Evolutionary conservation across 73 alveolate species (phyloP).

Genomic region (Tetrahymena elliotti): DNA sequence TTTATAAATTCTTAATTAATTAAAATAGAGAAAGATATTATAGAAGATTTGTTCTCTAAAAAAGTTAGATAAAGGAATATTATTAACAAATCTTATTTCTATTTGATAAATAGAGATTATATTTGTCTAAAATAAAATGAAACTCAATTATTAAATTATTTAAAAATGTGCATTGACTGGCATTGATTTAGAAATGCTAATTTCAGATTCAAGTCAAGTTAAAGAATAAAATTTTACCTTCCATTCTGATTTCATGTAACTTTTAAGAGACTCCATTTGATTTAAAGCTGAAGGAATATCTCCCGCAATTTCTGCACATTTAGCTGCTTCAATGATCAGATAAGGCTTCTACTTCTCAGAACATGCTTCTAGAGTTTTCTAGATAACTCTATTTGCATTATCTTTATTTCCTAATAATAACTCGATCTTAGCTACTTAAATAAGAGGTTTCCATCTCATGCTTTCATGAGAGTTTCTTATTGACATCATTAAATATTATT

Average conservation of each 20-base stretch:
- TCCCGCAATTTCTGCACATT: constrained; percentile 48
- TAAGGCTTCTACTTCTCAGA: constrained; percentile 51
- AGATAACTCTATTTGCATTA: constrained; percentile 37
- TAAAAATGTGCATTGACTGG: not conserved
- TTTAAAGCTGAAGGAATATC: constrained; percentile 18
- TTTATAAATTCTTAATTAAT: not conserved
- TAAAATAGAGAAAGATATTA: not conserved
- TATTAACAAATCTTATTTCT: not conserved
- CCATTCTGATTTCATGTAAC: constrained; percentile 44
- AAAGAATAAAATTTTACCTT: constrained; percentile 6
- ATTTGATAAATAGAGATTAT: not conserved
- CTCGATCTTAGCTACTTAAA: constrained; percentile 49
- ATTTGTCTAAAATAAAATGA: not conserved
- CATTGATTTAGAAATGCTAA: not conserved
- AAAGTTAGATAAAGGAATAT: not conserved
- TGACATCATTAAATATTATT: constrained; percentile 30
- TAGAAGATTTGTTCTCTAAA: not conserved
- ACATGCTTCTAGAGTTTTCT: constrained; percentile 33
- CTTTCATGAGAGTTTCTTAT: constrained; percentile 24
- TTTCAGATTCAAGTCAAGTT: no score
- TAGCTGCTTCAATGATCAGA: constrained; percentile 53
- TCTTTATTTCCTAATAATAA: constrained; percentile 17
- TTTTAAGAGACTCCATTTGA: constrained; percentile 17
- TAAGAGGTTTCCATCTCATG: constrained; percentile 63
- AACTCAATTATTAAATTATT: not conserved